phyloP scores from a whole-genome alignment of 2,329 filamentous ascomycete genomes.

The Akanthomyces muscarius region DNA sequence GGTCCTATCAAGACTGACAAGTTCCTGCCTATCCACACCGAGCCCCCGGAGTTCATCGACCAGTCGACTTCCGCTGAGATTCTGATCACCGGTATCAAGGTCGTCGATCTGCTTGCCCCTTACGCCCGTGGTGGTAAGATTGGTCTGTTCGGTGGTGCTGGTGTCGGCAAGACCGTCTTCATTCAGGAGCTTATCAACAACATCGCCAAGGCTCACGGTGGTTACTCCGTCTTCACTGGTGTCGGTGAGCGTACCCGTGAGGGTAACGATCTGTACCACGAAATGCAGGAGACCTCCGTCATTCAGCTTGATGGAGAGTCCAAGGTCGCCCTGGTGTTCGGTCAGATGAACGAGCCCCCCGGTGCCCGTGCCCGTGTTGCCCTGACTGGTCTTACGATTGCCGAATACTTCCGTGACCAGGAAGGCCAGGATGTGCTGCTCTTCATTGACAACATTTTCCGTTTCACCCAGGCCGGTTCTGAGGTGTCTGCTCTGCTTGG shows the following conservation, averaged over 20 bases:
- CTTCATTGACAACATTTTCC: conserved; percentile 99
- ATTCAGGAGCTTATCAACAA: conserved; percentile 99
- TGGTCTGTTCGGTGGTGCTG: conserved; percentile 99
- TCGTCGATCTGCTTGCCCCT: conserved; percentile 96
- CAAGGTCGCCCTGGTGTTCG: conserved; percentile 98
- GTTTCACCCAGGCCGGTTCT: conserved; percentile 99
- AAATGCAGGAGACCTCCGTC: conserved; percentile 99
- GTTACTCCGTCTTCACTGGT: conserved; percentile 99
- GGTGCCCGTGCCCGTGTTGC: conserved; percentile 99
- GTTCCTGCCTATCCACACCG: conserved; percentile 86
- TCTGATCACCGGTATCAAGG: conserved; percentile 99
- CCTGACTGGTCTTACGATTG: conserved; percentile 79
- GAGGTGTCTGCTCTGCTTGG: conserved; percentile 98
- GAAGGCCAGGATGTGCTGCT: conserved; percentile 95
- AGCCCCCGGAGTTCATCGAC: conserved; percentile 86
- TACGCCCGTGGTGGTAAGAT: conserved; percentile 99
- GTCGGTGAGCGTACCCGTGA: conserved; percentile 99
- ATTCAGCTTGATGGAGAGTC: conserved; percentile 99
- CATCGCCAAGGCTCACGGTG: conserved; percentile 99
- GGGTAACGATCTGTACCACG: conserved; percentile 99
- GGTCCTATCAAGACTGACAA: conserved; percentile 94
- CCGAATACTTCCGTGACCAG: conserved; percentile 75
- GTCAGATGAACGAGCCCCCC: conserved; percentile 99
- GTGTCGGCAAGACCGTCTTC: conserved; percentile 99
- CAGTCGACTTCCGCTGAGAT: conserved; percentile 96